These are phyloP conservation scores for Hirsutella rhossiliensis DNA, from an alignment of 2,329 filamentous ascomycete genomes.

Conservation along the genomic window DNA sequence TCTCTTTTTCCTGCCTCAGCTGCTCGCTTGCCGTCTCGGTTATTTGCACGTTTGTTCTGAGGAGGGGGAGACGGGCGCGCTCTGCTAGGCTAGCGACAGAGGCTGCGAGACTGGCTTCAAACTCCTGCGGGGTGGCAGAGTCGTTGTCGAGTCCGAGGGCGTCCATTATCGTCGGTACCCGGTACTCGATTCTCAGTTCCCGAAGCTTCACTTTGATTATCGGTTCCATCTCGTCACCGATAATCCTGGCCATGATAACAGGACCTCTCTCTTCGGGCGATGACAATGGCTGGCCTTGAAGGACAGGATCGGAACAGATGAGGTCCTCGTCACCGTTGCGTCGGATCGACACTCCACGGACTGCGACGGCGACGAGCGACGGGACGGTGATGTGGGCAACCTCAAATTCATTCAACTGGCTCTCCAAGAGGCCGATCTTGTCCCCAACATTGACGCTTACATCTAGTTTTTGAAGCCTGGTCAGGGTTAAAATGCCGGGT, in stretches of 20 bases:
- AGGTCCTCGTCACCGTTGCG: constrained; percentile 62
- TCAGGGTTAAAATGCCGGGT: constrained; percentile 71
- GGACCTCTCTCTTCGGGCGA: constrained; percentile 10
- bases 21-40: background rate
- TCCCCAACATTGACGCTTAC: constrained; percentile 52
- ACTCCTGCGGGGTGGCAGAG: constrained; percentile 51
- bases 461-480: constrained; percentile 51
- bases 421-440: constrained; percentile 52
- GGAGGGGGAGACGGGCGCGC: constrained; percentile 39
- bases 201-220: constrained; percentile 78
- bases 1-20: background rate
- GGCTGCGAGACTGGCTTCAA: constrained; percentile 62
- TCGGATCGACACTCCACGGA: constrained; percentile 48
- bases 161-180: constrained; percentile 71
- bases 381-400: constrained; percentile 76
- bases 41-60: constrained; percentile 6
- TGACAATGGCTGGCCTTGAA: constrained; percentile 50
- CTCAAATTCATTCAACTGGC: constrained; percentile 51
- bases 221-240: constrained; percentile 90
- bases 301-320: constrained; percentile 37
- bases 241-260: constrained; percentile 77
- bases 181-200: constrained; percentile 79
- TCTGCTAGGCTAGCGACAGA: constrained; percentile 71
- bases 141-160: constrained; percentile 59
- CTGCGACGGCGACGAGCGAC: constrained; percentile 65